These are phyloP conservation scores for Dentipellis fragilis DNA, from an alignment of 768 basidiomycete genomes.

Conservation along the genomic window DNA sequence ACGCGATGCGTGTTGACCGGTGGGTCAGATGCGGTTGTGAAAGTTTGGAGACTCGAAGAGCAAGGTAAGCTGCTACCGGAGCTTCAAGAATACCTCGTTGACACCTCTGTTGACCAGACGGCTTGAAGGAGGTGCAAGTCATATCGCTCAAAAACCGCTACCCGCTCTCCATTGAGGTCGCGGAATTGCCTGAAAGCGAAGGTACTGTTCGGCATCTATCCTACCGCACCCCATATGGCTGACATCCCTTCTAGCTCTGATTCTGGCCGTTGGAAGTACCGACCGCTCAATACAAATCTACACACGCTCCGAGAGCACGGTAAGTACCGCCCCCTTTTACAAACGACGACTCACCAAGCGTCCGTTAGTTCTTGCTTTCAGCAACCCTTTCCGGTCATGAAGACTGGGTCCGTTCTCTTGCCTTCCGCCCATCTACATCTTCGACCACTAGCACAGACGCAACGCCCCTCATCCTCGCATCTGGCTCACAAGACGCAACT, in stretches of 20 bases:
- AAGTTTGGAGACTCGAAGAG: conserved; percentile 53
- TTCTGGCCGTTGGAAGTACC: conserved; percentile 81
- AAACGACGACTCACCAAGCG: neutral
- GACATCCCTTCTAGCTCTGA: conserved; percentile 30
- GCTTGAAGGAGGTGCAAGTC: neutral
- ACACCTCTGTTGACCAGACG: neutral
- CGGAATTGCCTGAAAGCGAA: neutral
- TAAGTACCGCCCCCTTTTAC: conserved; percentile 21
- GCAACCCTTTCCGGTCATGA: conserved; percentile 74
- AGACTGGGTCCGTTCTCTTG: conserved; percentile 86
- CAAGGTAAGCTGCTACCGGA: conserved; percentile 19
- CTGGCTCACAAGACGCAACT: conserved; percentile 91
- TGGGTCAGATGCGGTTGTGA: conserved; percentile 72
- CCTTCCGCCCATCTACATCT: conserved; percentile 38
- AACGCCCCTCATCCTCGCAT: conserved; percentile 63
- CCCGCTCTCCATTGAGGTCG: neutral
- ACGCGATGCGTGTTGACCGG: conserved; percentile 56
- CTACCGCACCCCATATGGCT: neutral
- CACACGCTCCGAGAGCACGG: conserved; percentile 50
- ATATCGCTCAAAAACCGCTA: neutral
- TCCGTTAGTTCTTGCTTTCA: conserved; percentile 45
- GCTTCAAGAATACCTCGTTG: neutral
- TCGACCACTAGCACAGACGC: conserved; percentile 14
- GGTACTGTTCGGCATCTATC: neutral
- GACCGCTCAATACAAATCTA: conserved; percentile 73